Evolutionary conservation across 2,329 filamentous ascomycete species (phyloP).

Genomic region (Ophiostoma australiae): DNA sequence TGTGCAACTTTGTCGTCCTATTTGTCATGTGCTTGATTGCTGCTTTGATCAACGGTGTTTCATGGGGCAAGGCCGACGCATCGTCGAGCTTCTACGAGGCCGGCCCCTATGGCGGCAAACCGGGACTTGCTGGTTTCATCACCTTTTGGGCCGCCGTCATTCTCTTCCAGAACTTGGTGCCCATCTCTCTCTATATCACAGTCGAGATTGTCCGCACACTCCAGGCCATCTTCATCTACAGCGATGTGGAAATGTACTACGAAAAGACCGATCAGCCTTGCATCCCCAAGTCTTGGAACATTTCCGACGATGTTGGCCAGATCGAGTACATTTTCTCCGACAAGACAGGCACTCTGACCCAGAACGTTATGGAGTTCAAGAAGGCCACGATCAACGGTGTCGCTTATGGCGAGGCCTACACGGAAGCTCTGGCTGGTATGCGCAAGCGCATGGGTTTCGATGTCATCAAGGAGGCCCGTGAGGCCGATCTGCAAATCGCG

Average conservation of each 20-base stretch:
- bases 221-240: constrained; percentile 97
- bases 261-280: constrained; percentile 90
- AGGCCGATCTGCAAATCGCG: constrained; percentile 71
- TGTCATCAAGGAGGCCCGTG: constrained; percentile 71
- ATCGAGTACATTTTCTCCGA: constrained; percentile 88
- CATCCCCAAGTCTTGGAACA: constrained; percentile 97
- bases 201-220: constrained; percentile 90
- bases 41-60: constrained; percentile 76
- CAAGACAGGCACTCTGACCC: constrained; percentile 31
- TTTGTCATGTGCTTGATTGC: constrained; percentile 84
- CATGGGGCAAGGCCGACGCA: constrained; percentile 69
- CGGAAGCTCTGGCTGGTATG: constrained; percentile 94
- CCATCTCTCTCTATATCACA: constrained; percentile 95
- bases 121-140: constrained; percentile 81
- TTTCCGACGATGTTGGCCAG: constrained; percentile 94
- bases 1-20: constrained; percentile 91
- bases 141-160: constrained; percentile 95
- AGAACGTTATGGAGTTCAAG: constrained; percentile 77
- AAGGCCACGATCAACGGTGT: constrained; percentile 96
- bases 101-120: constrained; percentile 69
- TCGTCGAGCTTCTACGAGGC: constrained; percentile 81
- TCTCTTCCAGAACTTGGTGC: constrained; percentile 96
- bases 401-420: constrained; percentile 95
- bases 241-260: constrained; percentile 95
- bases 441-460: constrained; percentile 85